phyloP scores from a whole-genome alignment of 441 rosid genomes.

The Corymbia citriodora region DNA sequence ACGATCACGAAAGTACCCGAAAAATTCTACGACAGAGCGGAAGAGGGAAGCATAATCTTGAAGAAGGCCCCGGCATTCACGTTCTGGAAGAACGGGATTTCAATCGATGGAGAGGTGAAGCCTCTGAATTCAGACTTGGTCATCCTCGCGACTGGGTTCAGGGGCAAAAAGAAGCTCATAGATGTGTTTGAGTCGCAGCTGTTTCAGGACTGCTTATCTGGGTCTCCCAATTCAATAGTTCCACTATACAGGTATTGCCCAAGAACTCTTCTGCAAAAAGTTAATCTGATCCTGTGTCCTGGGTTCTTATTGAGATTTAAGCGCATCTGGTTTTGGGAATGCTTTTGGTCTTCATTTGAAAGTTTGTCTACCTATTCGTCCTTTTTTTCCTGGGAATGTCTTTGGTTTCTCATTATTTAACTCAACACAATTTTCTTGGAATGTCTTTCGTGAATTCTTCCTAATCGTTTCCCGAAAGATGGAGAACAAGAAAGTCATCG shows the following conservation, averaged over 20 bases:
- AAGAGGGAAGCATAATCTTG: conserved; percentile 38
- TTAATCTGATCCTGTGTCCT: not conserved
- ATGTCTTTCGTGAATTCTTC: not conserved
- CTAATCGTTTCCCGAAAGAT: no score
- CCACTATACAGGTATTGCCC: conserved; percentile 43
- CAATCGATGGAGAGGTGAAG: conserved; percentile 16
- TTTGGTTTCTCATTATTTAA: not conserved
- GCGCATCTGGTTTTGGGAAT: not conserved
- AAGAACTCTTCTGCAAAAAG: not conserved
- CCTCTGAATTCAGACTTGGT: conserved; percentile 32
- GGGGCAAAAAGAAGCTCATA: conserved; percentile 37
- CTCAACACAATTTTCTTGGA: not conserved
- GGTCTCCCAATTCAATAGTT: conserved; percentile 23
- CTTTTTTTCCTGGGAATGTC: not conserved
- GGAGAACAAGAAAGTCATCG: no score
- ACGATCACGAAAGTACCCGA: conserved; percentile 21
- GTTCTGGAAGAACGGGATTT: conserved; percentile 34
- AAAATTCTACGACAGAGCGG: conserved; percentile 36
- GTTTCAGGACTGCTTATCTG: conserved; percentile 21
- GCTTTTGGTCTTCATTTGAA: not conserved
- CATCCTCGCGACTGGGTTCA: conserved; percentile 43
- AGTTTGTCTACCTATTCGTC: not conserved
- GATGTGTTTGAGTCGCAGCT: conserved; percentile 25
- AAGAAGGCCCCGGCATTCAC: conserved; percentile 30
- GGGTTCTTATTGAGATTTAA: not conserved